Evolutionary conservation across 2,329 filamentous ascomycete genomes (phyloP), one percentile per base, ranked within the genome.

Genomic region (Fusarium clavum): DNA sequence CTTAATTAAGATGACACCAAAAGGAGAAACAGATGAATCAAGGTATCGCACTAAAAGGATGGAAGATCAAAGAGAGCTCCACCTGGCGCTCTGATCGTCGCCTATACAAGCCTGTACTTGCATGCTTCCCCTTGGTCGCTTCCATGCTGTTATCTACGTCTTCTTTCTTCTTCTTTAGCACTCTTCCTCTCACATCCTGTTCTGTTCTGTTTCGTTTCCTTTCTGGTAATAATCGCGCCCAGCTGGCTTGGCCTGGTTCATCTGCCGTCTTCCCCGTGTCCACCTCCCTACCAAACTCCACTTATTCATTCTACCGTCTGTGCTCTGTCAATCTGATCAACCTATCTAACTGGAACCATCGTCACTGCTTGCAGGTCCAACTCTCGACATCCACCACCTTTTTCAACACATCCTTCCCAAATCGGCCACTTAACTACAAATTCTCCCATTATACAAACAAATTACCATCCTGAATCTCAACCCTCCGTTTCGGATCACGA

Each of bases 371-470:
- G 41, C 49, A 74, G 75, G 69, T 72, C 77, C 57, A 68, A 68
- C 64, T 63, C 69, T 70, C 77, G 76, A 71, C 74, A 76, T 41
- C 61, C 70, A 57, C 71, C 70, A 52, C 72, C 73, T 66, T 70
- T 76, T 61, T 87, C 87, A 45, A 82, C 86, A 29, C 88, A 89
- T 77, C 86, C 89, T 56, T 91, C 91, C 34, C 90, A 92, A 73
- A 85, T 87, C 75, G 89, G 88, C 67, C 89, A 91, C 78, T 83
- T 91, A 64, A 92, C 91, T 51, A 88, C 89, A 34, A 91, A 90
- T 30, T 92, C 91, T 24, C 88, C 91, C 32, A 80, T 91, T 62
- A 86, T 92, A 53, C 89, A 90, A 74, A 85, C 87, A 51, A 83
- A 82, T 25, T 85, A 86, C 69, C 75, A 86, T 34, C 55, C 65